These are phyloP conservation scores for Flaveria bidentis DNA, from an alignment of 129 eudicot species.

Conservation along the genomic window DNA sequence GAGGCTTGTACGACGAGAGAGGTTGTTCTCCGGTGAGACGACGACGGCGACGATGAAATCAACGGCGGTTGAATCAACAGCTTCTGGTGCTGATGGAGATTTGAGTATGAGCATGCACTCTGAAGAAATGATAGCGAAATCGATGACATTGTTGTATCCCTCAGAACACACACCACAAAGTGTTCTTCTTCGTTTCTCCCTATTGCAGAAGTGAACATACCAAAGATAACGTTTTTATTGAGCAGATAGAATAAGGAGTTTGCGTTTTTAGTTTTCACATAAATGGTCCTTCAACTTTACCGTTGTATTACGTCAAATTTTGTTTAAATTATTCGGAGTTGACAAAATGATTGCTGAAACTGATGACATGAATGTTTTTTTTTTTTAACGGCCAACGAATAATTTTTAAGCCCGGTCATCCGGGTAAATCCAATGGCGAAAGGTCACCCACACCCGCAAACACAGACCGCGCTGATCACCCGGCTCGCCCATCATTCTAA, in stretches of 20 bases:
- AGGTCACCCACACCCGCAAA: too few species aligned
- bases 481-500: too few species aligned
- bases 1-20: conserved; percentile 52
- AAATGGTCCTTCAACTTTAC: conserved; percentile 25
- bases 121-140: conserved; percentile 65
- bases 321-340: too few species aligned
- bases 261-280: background rate
- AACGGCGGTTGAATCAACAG: conserved; percentile 32
- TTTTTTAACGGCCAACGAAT: too few species aligned
- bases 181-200: conserved; percentile 9
- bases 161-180: conserved; percentile 3
- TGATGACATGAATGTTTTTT: too few species aligned
- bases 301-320: background rate
- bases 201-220: background rate
- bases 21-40: conserved; percentile 40
- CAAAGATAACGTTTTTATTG: conserved; percentile 37
- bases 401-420: too few species aligned
- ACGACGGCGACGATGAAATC: conserved; percentile 35
- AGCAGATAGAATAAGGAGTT: conserved; percentile 12
- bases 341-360: too few species aligned
- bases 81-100: conserved; percentile 35
- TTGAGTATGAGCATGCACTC: conserved; percentile 37
- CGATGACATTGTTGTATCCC: conserved; percentile 41
- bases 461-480: too few species aligned
- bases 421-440: too few species aligned